Conservation (phyloP, 208 protist genomes). For the Lotmaria passim region DNA sequence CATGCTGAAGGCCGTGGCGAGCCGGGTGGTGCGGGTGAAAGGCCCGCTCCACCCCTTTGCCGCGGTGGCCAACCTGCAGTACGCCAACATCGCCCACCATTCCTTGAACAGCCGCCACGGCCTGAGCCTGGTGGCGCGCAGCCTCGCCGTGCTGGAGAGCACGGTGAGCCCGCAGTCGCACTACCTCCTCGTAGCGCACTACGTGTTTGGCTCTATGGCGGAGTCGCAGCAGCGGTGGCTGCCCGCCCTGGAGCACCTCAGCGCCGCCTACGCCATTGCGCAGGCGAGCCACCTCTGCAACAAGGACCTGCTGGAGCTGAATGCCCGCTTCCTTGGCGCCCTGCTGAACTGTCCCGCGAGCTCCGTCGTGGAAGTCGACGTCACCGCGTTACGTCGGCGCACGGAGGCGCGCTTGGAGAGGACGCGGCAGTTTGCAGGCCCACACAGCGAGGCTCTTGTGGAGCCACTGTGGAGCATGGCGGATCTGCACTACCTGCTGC, state of each 20-base stretch:
- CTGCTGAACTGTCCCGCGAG: slow-evolving; percentile 49
- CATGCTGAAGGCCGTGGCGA: slow-evolving; percentile 44
- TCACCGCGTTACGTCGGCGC: slow-evolving; percentile 16
- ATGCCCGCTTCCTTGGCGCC: slow-evolving; percentile 44
- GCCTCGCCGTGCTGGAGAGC: slow-evolving; percentile 38
- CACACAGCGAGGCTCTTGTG: slow-evolving; percentile 38
- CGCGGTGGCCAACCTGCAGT: slow-evolving; percentile 38
- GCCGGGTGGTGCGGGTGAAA: slow-evolving; percentile 36
- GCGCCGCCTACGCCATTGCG: slow-evolving; percentile 53
- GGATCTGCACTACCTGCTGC: slow-evolving; percentile 55
- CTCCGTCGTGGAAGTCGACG: slow-evolving; percentile 39
- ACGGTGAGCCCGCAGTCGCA: slow-evolving; percentile 36
- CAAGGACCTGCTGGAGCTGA: slow-evolving; percentile 30
- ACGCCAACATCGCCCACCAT: slow-evolving; percentile 35
- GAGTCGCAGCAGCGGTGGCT: slow-evolving; percentile 49
- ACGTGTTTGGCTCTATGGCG: slow-evolving; percentile 26
- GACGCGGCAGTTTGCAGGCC: slow-evolving; percentile 37
- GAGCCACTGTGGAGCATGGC: slow-evolving; percentile 52
- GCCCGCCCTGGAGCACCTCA: slow-evolving; percentile 55
- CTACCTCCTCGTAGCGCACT: slow-evolving; percentile 39
- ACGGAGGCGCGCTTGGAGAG: slow-evolving; percentile 17
- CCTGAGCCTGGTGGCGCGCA: slow-evolving; percentile 37
- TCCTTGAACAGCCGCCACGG: slow-evolving; percentile 33
- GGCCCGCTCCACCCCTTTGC: slow-evolving; percentile 61
- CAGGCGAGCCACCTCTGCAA: slow-evolving; percentile 39